Percentiles rank a stretch among this genome's conserved stretches.
phyloP scores from a whole-genome alignment of 768 basidiomycete species.

The Glaciozyma martinii region DNA sequence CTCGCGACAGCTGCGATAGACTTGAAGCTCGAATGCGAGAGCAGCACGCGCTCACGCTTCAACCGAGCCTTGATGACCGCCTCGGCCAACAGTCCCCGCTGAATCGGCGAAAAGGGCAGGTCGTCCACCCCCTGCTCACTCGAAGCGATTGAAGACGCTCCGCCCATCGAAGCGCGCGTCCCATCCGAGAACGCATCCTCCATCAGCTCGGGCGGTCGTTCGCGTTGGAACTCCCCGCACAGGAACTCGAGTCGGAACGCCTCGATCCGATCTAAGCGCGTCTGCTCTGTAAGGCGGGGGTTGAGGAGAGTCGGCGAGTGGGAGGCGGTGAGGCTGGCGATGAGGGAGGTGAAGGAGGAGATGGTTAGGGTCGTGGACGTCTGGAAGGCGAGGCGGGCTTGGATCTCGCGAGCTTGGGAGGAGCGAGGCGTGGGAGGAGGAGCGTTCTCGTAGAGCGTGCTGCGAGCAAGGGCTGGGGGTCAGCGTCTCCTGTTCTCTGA shows the following conservation, averaged over 20 bases:
- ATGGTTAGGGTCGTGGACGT: slow-evolving; percentile 4
- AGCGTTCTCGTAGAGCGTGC: not conserved
- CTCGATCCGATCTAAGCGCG: slow-evolving; percentile 9
- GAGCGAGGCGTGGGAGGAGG: not conserved
- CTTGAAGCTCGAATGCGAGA: slow-evolving; percentile 10
- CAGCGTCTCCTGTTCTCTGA: too few relatives aligned
- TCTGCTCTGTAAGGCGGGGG: not conserved
- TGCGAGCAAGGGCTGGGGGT: too few relatives aligned
- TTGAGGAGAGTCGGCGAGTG: not conserved
- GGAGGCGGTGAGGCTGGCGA: slow-evolving; percentile 18
- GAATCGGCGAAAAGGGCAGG: slow-evolving; percentile 4
- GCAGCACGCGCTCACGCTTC: not conserved
- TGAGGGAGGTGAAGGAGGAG: slow-evolving; percentile 1
- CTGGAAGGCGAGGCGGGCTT: slow-evolving; percentile 1
- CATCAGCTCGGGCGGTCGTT: not conserved
- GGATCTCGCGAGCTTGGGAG: slow-evolving; percentile 5
- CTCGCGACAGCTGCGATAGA: slow-evolving; percentile 5
- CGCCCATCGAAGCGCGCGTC: slow-evolving; percentile 5
- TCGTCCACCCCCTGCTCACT: not conserved
- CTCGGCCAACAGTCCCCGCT: slow-evolving; percentile 20
- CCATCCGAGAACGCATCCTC: slow-evolving; percentile 13
- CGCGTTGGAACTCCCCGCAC: slow-evolving; percentile 1
- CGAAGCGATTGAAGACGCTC: not conserved
- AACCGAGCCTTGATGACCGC: slow-evolving; percentile 14
- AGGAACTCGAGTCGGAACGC: slow-evolving; percentile 13